phyloP scores from a whole-genome alignment of 164 flowering plant genomes.

The Vitis rotundifolia region DNA sequence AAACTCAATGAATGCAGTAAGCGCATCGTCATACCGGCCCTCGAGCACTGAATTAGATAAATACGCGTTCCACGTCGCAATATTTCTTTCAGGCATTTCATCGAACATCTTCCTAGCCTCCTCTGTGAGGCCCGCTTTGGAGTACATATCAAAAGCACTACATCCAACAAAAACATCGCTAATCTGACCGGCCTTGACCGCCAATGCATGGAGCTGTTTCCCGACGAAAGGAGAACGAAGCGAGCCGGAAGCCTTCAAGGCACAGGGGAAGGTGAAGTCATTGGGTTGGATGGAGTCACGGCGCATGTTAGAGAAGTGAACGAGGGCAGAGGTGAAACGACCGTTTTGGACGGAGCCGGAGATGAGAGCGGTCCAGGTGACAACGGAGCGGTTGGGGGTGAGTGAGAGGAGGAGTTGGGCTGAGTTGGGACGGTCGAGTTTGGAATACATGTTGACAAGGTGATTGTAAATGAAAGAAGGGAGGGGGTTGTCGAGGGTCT shows the following conservation, averaged over 20 bases:
- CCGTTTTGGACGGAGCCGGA: conserved; percentile 73
- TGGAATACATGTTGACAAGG: conserved; percentile 85
- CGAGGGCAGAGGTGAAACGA: conserved; percentile 48
- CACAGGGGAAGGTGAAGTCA: conserved; percentile 87
- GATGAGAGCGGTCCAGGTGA: conserved; percentile 87
- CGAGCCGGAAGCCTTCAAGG: conserved; percentile 60
- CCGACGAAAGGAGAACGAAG: conserved; percentile 40
- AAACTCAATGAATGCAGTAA: conserved; percentile 49
- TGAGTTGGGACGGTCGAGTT: conserved; percentile 65
- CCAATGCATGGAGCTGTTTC: conserved; percentile 59
- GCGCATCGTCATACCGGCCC: conserved; percentile 42
- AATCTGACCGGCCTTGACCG: conserved; percentile 45
- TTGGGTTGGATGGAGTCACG: conserved; percentile 58
- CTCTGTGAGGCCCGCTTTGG: conserved; percentile 41
- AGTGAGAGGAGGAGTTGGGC: conserved; percentile 61
- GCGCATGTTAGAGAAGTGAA: conserved; percentile 57
- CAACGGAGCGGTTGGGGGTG: conserved; percentile 67
- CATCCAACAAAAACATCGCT: conserved; percentile 71
- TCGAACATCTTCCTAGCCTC: conserved; percentile 69
- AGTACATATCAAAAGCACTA: conserved; percentile 77
- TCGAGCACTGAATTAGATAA: conserved; percentile 66
- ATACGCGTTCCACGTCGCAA: conserved; percentile 76
- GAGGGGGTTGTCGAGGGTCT: conserved; percentile 31
- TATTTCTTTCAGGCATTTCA: conserved; percentile 72
- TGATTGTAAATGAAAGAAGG: conserved; percentile 69